Evolutionary conservation across 352 stramenopile species (phyloP), one percentile per base, ranked within the genome.

Genomic region (Globisporangium echinulatum): DNA sequence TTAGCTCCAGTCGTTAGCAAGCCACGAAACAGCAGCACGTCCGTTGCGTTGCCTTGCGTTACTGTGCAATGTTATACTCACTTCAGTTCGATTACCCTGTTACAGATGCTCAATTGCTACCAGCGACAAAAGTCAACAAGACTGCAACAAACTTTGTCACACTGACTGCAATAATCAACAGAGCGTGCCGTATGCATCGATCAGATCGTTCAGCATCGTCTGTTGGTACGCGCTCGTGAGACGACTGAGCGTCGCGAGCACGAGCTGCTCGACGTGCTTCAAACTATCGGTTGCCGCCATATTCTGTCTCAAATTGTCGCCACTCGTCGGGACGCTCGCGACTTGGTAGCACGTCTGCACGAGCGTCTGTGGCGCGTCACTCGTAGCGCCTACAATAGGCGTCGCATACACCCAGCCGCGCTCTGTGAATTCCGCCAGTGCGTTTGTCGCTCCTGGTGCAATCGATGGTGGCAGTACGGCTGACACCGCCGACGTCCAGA

Each of bases 321-420:
- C 1, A 13, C 3, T 51, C 36, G 55, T 7, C 1, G 39, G 57
- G 5, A 37, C 52, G 39, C 52, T 25, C 36, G 47, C 59, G 5
- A 64, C 15, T 36, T 50, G 52, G 39, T 64, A 59, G 48, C 52
- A 64, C 47, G 17, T 55, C 52, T 59, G 19, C 1, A 64, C 19
- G 38, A 59, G 13, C 3, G 54, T 33, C 15, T 49, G n/a, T 0
- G n/a, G 37, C 13, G 47, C 36, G 11, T 36, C 17, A 14, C 7
- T 47, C 7, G 25, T 58, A 36, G 0, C 38, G 7, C 1, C 11
- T n/a, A 4, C 17, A 10, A 13, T 5, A 19, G 49, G 36, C 0
- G 4, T 15, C 4, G 43, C 36, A 2, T 54, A 11, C 9, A 64
- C 47, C 51, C 58, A 64, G n/a, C 58, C 59, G 5, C 46, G 38